Base-by-base conservation (phyloP, 2,329 filamentous ascomycete genomes). In the Ophiostoma novo-ulmi region DNA sequence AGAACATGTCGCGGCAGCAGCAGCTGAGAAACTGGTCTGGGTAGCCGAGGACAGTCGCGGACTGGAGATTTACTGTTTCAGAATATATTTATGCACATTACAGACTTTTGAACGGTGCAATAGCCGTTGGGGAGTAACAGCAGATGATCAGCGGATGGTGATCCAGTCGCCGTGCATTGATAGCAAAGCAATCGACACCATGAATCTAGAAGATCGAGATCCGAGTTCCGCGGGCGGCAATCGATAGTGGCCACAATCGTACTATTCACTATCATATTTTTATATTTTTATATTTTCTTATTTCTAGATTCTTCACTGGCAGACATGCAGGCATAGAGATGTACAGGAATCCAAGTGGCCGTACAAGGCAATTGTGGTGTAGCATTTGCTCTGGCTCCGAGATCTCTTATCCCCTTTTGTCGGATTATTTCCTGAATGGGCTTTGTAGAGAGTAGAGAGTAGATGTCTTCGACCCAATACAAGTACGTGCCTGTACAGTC, bases 371-470 rank as follows among this genome's bases (percentile, higher is more conserved):
- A 26, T 58, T 13, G 52, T 31, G 17, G 22, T 26, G 52, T 58
- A 58, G 52, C 52, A 58, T 58, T 58, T 58, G 52, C 52, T 31
- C 44, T 20, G 44, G 44, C 20, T 48, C 44, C 52, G 52, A 58
- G 8, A 13, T 13, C 22, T 26, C 52, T 31, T 58, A 58, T 58
- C 52, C 52, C 52, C 52, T 58, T 58, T 58, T 14, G 52, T 58
- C 52, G 26, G 52, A 26, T 13, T 26, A 58, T 58, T 58, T 26
- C 52, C 52, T 58, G 20, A 48, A 48, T 48, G n/a, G 44, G 44
- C 2, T 8, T 48, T 48, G 44, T 48, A n/a, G 38, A 13, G 38
- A 39, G 38, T 39, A 48, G 44, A 58, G 52, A 14, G 31, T 31
- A n/a, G n/a, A 26, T 7, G 44, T 48, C 17, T 31, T 17, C 10